Percentiles rank a stretch among this genome's conserved stretches.
Conservation (phyloP, 495 filamentous ascomycete genomes). For the Aspergillus egyptiacus region DNA sequence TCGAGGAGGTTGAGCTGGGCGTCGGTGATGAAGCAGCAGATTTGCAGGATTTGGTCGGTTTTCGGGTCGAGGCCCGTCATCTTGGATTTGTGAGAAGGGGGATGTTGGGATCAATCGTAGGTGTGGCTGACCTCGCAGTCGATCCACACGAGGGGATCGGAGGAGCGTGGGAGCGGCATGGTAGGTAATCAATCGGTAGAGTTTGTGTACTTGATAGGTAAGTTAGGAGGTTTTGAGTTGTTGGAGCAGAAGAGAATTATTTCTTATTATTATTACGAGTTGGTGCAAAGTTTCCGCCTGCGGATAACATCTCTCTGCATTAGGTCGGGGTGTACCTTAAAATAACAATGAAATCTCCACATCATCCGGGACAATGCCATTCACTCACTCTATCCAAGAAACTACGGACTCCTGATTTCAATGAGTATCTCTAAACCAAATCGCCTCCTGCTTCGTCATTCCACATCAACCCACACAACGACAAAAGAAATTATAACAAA, state of each 20-base stretch:
- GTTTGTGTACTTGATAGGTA: neutral
- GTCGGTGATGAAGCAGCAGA: conserved; percentile 90
- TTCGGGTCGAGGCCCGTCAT: conserved; percentile 89
- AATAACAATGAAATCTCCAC: too few species aligned
- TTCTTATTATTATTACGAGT: too few species aligned
- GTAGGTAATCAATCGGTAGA: conserved; percentile 13
- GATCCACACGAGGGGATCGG: conserved; percentile 73
- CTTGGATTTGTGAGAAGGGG: conserved; percentile 36
- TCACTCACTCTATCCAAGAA: conserved; percentile 1
- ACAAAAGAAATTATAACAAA: conserved; percentile 4
- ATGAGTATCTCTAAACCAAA: conserved; percentile 6
- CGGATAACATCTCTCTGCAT: too few species aligned
- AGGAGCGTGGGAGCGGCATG: conserved; percentile 45
- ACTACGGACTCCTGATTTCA: conserved; percentile 5
- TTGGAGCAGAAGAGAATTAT: neutral
- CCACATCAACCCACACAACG: conserved; percentile 1
- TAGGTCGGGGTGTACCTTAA: too few species aligned
- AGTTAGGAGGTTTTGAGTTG: neutral
- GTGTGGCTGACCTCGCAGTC: conserved; percentile 67
- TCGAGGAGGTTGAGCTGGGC: conserved; percentile 71
- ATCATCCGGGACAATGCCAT: conserved; percentile 6
- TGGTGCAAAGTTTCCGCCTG: conserved; percentile 11
- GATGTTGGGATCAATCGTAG: neutral
- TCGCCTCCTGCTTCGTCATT: conserved; percentile 8
- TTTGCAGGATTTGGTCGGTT: conserved; percentile 79